Conservation (phyloP, 352 stramenopile genomes). For the Globisporangium alternatum region DNA sequence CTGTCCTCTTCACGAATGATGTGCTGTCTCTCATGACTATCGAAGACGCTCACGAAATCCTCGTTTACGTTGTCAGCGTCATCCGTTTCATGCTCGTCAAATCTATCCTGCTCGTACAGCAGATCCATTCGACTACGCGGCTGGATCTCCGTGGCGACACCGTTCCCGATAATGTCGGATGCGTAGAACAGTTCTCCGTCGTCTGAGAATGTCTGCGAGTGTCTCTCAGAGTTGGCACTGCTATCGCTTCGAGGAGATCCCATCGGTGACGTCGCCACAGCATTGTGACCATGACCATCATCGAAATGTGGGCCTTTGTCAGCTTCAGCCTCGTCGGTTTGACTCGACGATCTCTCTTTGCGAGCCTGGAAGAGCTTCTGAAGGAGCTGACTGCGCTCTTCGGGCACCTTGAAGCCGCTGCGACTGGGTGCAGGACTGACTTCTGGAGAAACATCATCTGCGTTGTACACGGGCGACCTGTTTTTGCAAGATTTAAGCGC, state of each 20-base stretch:
- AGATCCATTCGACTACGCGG: constrained; percentile 26
- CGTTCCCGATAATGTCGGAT: constrained; percentile 37
- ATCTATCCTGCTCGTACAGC: constrained; percentile 16
- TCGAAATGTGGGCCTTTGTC: background rate
- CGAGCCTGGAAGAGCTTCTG: constrained; percentile 21
- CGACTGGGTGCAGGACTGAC: background rate
- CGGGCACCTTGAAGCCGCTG: constrained; percentile 13
- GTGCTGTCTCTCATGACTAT: background rate
- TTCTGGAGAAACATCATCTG: background rate
- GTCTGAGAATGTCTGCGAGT: constrained; percentile 2
- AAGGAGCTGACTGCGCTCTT: constrained; percentile 25
- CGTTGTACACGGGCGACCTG: background rate
- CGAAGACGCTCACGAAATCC: background rate
- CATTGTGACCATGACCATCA: background rate
- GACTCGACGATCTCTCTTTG: background rate
- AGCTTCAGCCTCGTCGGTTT: background rate
- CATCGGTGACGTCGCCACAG: background rate
- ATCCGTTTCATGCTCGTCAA: background rate
- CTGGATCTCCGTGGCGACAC: constrained; percentile 18
- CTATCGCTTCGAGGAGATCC: constrained; percentile 14
- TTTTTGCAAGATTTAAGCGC: constrained; percentile 21
- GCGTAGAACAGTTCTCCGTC: constrained; percentile 46
- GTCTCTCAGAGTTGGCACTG: constrained; percentile 1
- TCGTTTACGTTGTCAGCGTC: too few relatives aligned
- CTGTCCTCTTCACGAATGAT: background rate